These are phyloP conservation scores for Rhizopus stolonifer DNA, from an alignment of 371 early-diverging fungal species.

Conservation along the genomic window DNA sequence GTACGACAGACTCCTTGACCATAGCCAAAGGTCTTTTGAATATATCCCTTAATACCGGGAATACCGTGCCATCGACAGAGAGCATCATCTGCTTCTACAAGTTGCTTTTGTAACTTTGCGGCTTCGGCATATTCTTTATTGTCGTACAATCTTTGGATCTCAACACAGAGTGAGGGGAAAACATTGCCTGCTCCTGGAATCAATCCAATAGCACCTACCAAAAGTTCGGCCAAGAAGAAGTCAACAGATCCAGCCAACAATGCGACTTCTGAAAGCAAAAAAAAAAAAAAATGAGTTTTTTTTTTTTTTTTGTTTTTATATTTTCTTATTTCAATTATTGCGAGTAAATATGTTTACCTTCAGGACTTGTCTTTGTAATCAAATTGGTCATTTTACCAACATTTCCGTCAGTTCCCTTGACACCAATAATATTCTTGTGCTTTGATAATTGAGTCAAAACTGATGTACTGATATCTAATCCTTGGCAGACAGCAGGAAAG, in stretches of 20 bases:
- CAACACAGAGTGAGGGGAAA: conserved; percentile 36
- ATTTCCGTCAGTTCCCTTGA: conserved; percentile 53
- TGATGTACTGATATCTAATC: conserved; percentile 44
- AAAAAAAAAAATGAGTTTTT: too few relatives aligned
- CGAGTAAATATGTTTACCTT: too few relatives aligned
- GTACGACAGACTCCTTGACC: conserved; percentile 38
- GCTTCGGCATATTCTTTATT: conserved; percentile 33
- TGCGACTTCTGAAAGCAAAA: too few relatives aligned
- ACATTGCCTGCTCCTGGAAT: conserved; percentile 48
- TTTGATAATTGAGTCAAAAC: too few relatives aligned
- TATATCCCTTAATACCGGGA: conserved; percentile 41
- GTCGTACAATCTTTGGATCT: conserved; percentile 36
- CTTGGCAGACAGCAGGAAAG: conserved; percentile 52
- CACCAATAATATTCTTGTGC: conserved; percentile 44
- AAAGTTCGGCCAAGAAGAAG: conserved; percentile 43
- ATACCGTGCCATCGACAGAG: conserved; percentile 45
- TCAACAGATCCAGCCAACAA: conserved; percentile 47
- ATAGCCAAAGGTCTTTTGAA: conserved; percentile 32
- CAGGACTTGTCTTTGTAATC: too few relatives aligned
- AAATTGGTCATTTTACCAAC: conserved; percentile 51
- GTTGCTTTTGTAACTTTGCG: conserved; percentile 29
- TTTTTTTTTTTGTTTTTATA: too few relatives aligned
- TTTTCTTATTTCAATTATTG: too few relatives aligned
- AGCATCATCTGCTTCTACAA: conserved; percentile 49
- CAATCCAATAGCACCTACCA: conserved; percentile 42